Conservation (phyloP, 805 yeast genomes). For the Metschnikowia borealis region DNA sequence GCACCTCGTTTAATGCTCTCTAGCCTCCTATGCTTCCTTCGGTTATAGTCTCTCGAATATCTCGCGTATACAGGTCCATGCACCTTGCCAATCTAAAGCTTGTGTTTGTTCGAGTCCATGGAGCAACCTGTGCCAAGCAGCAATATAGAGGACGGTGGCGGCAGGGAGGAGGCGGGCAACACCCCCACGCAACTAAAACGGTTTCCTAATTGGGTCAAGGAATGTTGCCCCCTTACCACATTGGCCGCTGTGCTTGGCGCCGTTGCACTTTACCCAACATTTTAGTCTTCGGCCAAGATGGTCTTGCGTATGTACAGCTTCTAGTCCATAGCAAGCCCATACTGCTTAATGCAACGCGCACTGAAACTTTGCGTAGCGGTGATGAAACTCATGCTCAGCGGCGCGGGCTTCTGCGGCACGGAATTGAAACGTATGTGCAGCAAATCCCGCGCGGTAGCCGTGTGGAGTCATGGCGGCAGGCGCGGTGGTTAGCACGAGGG, state of each 20-base stretch:
- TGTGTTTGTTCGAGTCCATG: not conserved
- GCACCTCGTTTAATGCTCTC: not conserved
- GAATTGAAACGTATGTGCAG: no score
- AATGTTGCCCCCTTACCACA: not conserved
- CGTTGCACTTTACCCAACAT: not conserved
- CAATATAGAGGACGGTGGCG: not conserved
- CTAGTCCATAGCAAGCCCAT: not conserved
- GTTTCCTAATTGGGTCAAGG: no score
- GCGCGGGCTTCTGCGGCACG: not conserved
- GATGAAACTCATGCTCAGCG: not conserved
- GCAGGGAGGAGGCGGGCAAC: not conserved
- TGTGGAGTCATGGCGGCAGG: no score
- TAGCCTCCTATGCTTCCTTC: not conserved
- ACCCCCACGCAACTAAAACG: not conserved
- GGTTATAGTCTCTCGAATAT: constrained; percentile 2
- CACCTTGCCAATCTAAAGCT: not conserved
- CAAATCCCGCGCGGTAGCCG: no score
- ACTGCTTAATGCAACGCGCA: not conserved
- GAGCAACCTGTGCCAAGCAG: no score
- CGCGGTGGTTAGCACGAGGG: no score
- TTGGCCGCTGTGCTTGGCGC: not conserved
- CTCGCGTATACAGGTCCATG: constrained; percentile 3
- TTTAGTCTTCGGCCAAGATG: constrained; percentile 1
- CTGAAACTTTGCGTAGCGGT: not conserved
- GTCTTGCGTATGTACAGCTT: not conserved